Percentiles rank a stretch among this genome's conserved stretches.
These are phyloP conservation scores for Rubus idaeus DNA, from an alignment of 306 rosid species.

Conservation along the genomic window DNA sequence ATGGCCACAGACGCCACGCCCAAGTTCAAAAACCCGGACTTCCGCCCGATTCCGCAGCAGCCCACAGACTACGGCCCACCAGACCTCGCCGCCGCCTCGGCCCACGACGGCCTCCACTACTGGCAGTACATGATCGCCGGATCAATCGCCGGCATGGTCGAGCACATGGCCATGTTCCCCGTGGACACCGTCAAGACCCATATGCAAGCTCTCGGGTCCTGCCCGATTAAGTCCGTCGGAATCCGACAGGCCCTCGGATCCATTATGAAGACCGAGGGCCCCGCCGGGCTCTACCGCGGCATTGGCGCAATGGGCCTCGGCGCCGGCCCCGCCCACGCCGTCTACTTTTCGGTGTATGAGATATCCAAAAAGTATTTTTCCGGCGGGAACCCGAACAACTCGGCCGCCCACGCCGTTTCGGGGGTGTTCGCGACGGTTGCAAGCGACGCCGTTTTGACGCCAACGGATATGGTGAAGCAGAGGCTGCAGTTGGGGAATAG, in stretches of 20 bases:
- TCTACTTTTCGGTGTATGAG: slow-evolving; percentile 74
- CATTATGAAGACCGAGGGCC: slow-evolving; percentile 61
- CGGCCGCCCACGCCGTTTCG: slow-evolving; percentile 60
- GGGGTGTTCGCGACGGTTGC: slow-evolving; percentile 76
- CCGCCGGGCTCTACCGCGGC: slow-evolving; percentile 73
- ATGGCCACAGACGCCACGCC: slow-evolving; percentile 75
- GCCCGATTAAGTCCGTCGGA: slow-evolving; percentile 68
- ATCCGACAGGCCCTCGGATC: slow-evolving; percentile 70
- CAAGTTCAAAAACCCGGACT: slow-evolving; percentile 70
- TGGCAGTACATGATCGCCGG: slow-evolving; percentile 95
- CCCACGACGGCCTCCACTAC: slow-evolving; percentile 78
- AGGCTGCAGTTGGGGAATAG: slow-evolving; percentile 71
- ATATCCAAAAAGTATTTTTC: slow-evolving; percentile 58
- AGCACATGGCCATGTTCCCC: slow-evolving; percentile 92
- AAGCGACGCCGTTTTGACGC: slow-evolving; percentile 82
- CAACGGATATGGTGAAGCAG: slow-evolving; percentile 96
- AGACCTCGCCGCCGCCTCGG: slow-evolving; percentile 29
- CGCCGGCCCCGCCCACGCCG: slow-evolving; percentile 93
- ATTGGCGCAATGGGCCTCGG: slow-evolving; percentile 90
- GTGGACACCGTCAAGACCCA: slow-evolving; percentile 90
- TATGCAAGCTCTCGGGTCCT: slow-evolving; percentile 83
- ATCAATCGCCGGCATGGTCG: slow-evolving; percentile 71
- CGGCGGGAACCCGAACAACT: slow-evolving; percentile 43
- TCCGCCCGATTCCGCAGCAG: slow-evolving; percentile 38
- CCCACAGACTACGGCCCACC: slow-evolving; percentile 55